Percentiles rank a stretch among this genome's conserved stretches.
Conservation (phyloP, 2,329 filamentous ascomycete genomes). For the Verticillium nubilum region DNA sequence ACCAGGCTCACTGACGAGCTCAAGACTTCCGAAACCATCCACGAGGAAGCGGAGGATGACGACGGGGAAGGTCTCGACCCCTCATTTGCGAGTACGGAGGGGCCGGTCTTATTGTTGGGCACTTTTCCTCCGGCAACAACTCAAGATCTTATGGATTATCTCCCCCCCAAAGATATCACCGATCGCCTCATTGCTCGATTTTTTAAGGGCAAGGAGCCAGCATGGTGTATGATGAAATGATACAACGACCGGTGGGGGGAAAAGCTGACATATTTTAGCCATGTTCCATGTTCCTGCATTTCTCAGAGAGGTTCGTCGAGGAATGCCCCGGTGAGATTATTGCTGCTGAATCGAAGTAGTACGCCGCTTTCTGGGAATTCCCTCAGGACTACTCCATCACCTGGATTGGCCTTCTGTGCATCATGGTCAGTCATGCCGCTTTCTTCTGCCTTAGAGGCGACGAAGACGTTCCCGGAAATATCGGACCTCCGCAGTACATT, state of each 20-base stretch:
- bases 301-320: slow-evolving; percentile 9
- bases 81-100: slow-evolving; percentile 6
- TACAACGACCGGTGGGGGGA: too few relatives aligned
- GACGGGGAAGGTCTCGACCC: slow-evolving; percentile 10
- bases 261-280: slow-evolving; percentile 4
- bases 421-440: slow-evolving; percentile 22
- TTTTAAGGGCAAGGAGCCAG: slow-evolving; percentile 20
- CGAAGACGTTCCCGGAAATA: slow-evolving; percentile 13
- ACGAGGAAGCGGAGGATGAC: slow-evolving; percentile 15
- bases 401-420: slow-evolving; percentile 24
- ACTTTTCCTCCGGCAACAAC: slow-evolving; percentile 14
- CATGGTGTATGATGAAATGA: slow-evolving; percentile 12
- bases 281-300: slow-evolving; percentile 24
- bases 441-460: slow-evolving; percentile 17
- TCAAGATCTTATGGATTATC: slow-evolving; percentile 11
- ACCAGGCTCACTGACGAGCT: slow-evolving; percentile 15
- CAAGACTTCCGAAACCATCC: slow-evolving; percentile 5
- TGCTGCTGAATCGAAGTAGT: slow-evolving; percentile 12
- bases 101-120: slow-evolving; percentile 18
- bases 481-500: slow-evolving; percentile 13
- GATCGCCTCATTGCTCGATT: slow-evolving; percentile 21
- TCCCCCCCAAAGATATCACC: slow-evolving; percentile 17
- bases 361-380: slow-evolving; percentile 22
- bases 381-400: slow-evolving; percentile 13
- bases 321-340: neutral